These are phyloP conservation scores for Penicillium simplicissimum DNA, from an alignment of 495 filamentous ascomycete genomes.

Conservation along the genomic window DNA sequence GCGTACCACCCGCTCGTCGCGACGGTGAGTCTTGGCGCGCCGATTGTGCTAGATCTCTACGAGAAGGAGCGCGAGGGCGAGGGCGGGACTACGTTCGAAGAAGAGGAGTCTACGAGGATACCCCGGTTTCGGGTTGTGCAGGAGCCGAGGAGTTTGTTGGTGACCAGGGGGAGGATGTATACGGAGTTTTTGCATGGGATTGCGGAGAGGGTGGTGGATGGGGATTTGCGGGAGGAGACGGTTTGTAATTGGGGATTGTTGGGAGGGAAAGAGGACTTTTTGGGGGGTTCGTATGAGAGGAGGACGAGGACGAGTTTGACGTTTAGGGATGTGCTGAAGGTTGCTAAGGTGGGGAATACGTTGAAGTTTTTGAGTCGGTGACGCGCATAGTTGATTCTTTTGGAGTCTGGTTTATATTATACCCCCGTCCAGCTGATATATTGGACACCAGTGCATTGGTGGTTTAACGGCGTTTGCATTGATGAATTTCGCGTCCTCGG, in stretches of 20 bases:
- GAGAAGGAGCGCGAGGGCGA: conserved; percentile 54
- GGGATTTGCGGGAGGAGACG: conserved; percentile 57
- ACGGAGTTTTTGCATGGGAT: conserved; percentile 77
- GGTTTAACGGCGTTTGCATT: too few relatives aligned
- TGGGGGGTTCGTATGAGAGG: conserved; percentile 59
- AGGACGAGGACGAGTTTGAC: conserved; percentile 80
- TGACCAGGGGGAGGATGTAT: conserved; percentile 70
- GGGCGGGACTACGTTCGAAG: conserved; percentile 3
- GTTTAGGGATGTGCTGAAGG: conserved; percentile 89
- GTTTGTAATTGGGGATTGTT: conserved; percentile 86
- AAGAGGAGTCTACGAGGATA: conserved; percentile 31
- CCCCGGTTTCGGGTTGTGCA: conserved; percentile 75
- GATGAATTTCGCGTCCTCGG: neutral
- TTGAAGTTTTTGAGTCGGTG: conserved; percentile 57
- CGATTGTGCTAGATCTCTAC: conserved; percentile 77
- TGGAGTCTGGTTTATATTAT: neutral
- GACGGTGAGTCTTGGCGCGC: conserved; percentile 80
- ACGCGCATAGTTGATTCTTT: neutral
- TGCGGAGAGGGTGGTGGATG: conserved; percentile 59
- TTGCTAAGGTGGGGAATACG: conserved; percentile 71
- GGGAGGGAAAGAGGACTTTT: conserved; percentile 57
- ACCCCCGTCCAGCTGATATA: neutral
- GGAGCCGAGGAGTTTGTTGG: conserved; percentile 79
- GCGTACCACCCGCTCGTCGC: conserved; percentile 88
- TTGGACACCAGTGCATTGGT: too few relatives aligned